phyloP scores from a whole-genome alignment of 768 basidiomycete species.

The Tricholoma furcatifolium region DNA sequence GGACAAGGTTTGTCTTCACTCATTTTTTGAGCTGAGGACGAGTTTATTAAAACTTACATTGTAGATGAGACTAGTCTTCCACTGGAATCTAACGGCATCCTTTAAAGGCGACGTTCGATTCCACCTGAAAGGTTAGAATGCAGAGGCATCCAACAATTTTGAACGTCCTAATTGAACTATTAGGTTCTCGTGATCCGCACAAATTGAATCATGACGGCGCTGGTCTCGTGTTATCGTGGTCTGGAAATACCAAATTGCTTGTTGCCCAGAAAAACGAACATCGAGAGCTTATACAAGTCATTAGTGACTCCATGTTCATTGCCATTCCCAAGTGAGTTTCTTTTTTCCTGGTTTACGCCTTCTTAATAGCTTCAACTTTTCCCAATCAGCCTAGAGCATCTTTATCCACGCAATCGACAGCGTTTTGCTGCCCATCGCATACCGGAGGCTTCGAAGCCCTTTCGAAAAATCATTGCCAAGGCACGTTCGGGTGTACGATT shows the following conservation, averaged over 20 bases:
- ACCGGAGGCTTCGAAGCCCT: slow-evolving; percentile 27
- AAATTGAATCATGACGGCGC: slow-evolving; percentile 67
- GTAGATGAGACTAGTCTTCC: slow-evolving; percentile 75
- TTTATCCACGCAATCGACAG: slow-evolving; percentile 18
- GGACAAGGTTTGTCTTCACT: slow-evolving; percentile 70
- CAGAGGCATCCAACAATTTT: background rate
- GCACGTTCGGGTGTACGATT: slow-evolving; percentile 83
- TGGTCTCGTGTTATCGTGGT: slow-evolving; percentile 86
- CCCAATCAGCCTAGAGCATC: slow-evolving; percentile 19
- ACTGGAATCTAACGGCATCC: slow-evolving; percentile 71
- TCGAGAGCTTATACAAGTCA: slow-evolving; percentile 78
- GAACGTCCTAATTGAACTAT: background rate
- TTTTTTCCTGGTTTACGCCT: background rate
- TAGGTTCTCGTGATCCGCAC: slow-evolving; percentile 85
- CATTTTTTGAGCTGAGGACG: no score
- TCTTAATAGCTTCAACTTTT: background rate
- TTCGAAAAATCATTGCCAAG: slow-evolving; percentile 79
- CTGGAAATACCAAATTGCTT: slow-evolving; percentile 66
- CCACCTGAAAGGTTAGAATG: slow-evolving; percentile 78
- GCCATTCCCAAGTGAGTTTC: slow-evolving; percentile 80
- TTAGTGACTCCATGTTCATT: slow-evolving; percentile 76
- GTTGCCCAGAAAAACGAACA: slow-evolving; percentile 72
- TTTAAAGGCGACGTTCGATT: slow-evolving; percentile 74
- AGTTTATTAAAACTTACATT: slow-evolving; percentile 1
- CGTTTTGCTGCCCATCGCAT: slow-evolving; percentile 14